Evolutionary conservation across 1,139 yeast genomes (phyloP), one percentile per base, ranked within the genome.

Genomic region (Scheffersomyces titani): DNA sequence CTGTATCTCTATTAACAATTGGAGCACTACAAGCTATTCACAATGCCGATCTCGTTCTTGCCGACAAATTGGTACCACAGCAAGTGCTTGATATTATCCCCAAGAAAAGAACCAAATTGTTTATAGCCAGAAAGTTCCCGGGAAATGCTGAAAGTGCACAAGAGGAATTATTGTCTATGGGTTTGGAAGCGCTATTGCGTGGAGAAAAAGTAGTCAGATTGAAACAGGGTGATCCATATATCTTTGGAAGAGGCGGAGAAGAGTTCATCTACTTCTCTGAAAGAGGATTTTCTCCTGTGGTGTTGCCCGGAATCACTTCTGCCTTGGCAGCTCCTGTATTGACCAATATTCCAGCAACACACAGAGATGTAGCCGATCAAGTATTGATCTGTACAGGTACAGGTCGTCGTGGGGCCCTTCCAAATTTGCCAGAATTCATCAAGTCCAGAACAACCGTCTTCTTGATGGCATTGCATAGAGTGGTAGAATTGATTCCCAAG

Each of bases 61-160:
- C 98, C 1, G 99, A 94, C 70, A 94, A 94, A 67, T 78, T 94
- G 46, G 98, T 94, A 0, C 99, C 98, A 3, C 90, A 89, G 63
- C 89, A 88, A 64, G 97, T 94, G 1, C 75, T 93, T 44, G 92
- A 89, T 54, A 74, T 92, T 45, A 89, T 93, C 18, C 98, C 98
- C 0, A 72, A 82, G 46, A 77, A 81, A 49, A 67, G 77, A 51
- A 90, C 96, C 1, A 88, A 87, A 54, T 76, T 89, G 5, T 92
- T 90, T 69, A 92, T 93, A 60, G 98, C 99, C 16, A 82, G 92
- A 51, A 94, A 94, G 71, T 94, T 92, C 73, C 98, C 98, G 1
- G 99, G 99, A 0, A 93, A 94, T 70, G 98, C 99, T 0, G 98
- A 92, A 67, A 82, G 83, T 52, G 98, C 98, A 0, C 99, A 94